phyloP scores from a whole-genome alignment of 495 filamentous ascomycete genomes.

The Talaromyces trachyspermus region DNA sequence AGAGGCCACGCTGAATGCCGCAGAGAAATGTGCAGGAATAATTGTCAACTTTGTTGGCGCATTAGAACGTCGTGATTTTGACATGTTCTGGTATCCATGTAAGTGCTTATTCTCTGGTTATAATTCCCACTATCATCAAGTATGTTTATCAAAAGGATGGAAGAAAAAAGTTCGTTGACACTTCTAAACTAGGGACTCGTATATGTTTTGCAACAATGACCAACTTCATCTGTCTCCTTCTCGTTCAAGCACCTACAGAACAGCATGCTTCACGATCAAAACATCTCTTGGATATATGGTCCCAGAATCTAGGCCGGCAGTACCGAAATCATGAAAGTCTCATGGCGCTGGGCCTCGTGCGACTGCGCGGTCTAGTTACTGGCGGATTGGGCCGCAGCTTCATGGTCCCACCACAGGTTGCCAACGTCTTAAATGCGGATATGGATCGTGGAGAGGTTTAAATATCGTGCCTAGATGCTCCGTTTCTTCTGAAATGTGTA shows the following conservation, averaged over 20 bases:
- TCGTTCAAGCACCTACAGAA: slow-evolving; percentile 27
- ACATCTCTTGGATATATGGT: slow-evolving; percentile 27
- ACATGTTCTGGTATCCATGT: slow-evolving; percentile 33
- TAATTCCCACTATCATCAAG: too few relatives aligned
- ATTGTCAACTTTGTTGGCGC: slow-evolving; percentile 23
- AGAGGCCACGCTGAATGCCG: slow-evolving; percentile 24
- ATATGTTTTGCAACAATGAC: slow-evolving; percentile 31
- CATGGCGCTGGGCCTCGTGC: slow-evolving; percentile 25
- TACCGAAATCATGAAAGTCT: slow-evolving; percentile 19
- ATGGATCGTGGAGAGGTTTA: not conserved
- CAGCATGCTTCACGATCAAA: slow-evolving; percentile 24
- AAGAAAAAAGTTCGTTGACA: not conserved
- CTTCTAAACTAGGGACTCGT: slow-evolving; percentile 22
- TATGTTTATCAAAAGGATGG: not conserved
- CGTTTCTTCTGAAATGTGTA: too few relatives aligned
- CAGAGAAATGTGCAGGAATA: slow-evolving; percentile 28
- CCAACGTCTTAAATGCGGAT: not conserved
- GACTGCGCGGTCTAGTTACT: slow-evolving; percentile 10
- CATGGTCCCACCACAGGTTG: not conserved
- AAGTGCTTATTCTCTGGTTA: slow-evolving; percentile 9
- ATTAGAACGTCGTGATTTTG: slow-evolving; percentile 26
- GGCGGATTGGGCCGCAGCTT: slow-evolving; percentile 1
- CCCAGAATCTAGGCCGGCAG: slow-evolving; percentile 24
- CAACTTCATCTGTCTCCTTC: slow-evolving; percentile 28
- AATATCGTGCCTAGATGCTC: too few relatives aligned